Evolutionary conservation across 2,329 filamentous ascomycete species (phyloP).

Genomic region (Cladosporium sp.): DNA sequence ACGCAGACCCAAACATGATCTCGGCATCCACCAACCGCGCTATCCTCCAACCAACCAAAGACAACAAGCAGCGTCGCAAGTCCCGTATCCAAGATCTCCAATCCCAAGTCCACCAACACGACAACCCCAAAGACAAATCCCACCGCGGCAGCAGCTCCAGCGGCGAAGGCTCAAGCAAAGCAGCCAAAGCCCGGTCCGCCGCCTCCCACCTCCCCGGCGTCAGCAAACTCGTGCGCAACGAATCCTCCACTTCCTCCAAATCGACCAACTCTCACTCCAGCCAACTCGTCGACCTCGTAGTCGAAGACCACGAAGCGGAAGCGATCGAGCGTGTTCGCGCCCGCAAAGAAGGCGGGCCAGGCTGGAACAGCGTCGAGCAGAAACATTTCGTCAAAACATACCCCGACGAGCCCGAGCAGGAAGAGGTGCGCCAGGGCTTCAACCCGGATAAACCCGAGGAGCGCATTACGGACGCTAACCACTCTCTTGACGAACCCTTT

Average conservation of each 20-base stretch:
- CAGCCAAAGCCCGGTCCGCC: slow-evolving; percentile 6
- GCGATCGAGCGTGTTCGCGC: slow-evolving; percentile 58
- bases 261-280: slow-evolving; percentile 52
- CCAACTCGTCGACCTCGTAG: slow-evolving; percentile 63
- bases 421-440: slow-evolving; percentile 53
- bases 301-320: slow-evolving; percentile 61
- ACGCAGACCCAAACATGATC: slow-evolving; percentile 48
- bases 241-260: slow-evolving; percentile 46
- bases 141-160: slow-evolving; percentile 21
- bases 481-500: slow-evolving; percentile 44
- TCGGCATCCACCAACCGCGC: slow-evolving; percentile 54
- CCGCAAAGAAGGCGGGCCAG: slow-evolving; percentile 58
- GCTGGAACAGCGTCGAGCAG: slow-evolving; percentile 54
- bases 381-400: slow-evolving; percentile 54
- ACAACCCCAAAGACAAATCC: slow-evolving; percentile 20
- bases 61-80: slow-evolving; percentile 45
- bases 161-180: neutral
- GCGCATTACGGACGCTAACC: slow-evolving; percentile 39
- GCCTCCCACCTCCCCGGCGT: slow-evolving; percentile 31
- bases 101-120: slow-evolving; percentile 37
- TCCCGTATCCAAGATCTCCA: slow-evolving; percentile 45
- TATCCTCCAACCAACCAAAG: slow-evolving; percentile 50
- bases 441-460: slow-evolving; percentile 45
- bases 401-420: slow-evolving; percentile 43
- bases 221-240: slow-evolving; percentile 39